phyloP scores from a whole-genome alignment of 495 filamentous ascomycete genomes.

The Geoglossum glabrum region DNA sequence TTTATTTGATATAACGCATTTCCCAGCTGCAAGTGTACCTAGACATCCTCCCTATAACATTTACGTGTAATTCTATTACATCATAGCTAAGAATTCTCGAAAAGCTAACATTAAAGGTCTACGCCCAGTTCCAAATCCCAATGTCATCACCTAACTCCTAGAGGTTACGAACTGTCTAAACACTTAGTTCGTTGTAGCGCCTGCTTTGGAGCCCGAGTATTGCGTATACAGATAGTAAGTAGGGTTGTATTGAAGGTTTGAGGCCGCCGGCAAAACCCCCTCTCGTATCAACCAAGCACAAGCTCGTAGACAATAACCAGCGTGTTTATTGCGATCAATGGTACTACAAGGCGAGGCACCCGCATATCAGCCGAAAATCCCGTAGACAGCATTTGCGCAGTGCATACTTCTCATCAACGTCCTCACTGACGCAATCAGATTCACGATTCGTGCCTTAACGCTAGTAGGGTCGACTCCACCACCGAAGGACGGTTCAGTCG shows the following conservation, averaged over 20 bases:
- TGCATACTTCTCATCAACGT: slow-evolving; percentile 83
- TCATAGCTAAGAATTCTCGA: not conserved
- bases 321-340: slow-evolving; percentile 79
- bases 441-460: slow-evolving; percentile 70
- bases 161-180: not conserved
- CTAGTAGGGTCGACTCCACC: slow-evolving; percentile 51
- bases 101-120: not conserved
- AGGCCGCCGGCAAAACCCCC: not conserved
- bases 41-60: not conserved
- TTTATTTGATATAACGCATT: slow-evolving; percentile 1
- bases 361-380: not conserved
- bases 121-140: not conserved
- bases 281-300: slow-evolving; percentile 49
- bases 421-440: slow-evolving; percentile 75
- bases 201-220: not conserved
- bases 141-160: not conserved
- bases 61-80: not conserved
- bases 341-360: slow-evolving; percentile 37
- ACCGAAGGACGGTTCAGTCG: slow-evolving; percentile 6
- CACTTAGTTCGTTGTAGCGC: not conserved
- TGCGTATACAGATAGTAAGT: not conserved
- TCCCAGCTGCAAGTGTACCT: not conserved
- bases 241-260: not conserved
- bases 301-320: slow-evolving; percentile 79
- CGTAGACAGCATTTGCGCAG: not conserved